phyloP scores from a whole-genome alignment of 306 rosid species.

The Hippophae gyantsensis region DNA sequence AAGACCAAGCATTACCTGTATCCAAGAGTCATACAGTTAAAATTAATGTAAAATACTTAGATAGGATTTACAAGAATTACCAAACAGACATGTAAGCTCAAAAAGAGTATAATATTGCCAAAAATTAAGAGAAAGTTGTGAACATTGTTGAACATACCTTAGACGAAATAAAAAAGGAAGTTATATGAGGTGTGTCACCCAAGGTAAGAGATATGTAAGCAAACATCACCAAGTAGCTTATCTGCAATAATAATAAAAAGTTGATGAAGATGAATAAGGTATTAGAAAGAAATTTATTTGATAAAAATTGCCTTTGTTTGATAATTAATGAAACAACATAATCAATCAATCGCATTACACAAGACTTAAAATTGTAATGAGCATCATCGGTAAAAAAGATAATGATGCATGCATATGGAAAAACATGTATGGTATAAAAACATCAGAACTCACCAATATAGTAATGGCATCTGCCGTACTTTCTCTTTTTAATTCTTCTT shows the following conservation, averaged over 20 bases:
- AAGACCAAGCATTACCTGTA: slow-evolving; percentile 84
- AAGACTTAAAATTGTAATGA: not conserved
- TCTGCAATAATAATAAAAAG: slow-evolving; percentile 38
- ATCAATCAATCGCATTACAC: not conserved
- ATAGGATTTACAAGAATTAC: not conserved
- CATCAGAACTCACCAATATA: slow-evolving; percentile 52
- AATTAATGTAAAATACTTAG: not conserved
- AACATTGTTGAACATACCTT: slow-evolving; percentile 48
- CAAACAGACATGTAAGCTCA: not conserved
- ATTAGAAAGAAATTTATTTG: slow-evolving; percentile 1
- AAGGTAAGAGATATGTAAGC: slow-evolving; percentile 93
- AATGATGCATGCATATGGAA: not conserved
- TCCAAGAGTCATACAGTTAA: slow-evolving; percentile 15
- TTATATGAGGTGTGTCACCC: slow-evolving; percentile 64
- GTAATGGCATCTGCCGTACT: slow-evolving; percentile 94
- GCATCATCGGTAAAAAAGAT: not conserved
- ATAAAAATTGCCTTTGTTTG: not conserved
- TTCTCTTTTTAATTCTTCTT: slow-evolving; percentile 94
- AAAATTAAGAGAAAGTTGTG: slow-evolving; percentile 3
- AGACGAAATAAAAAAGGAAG: slow-evolving; percentile 77
- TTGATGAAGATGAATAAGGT: slow-evolving; percentile 14
- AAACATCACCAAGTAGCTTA: slow-evolving; percentile 97
- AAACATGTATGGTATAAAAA: not conserved
- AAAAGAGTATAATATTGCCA: not conserved
- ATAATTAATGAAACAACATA: not conserved